These are phyloP conservation scores for Aspergillus affinis DNA, from an alignment of 495 filamentous ascomycete species.

Conservation along the genomic window DNA sequence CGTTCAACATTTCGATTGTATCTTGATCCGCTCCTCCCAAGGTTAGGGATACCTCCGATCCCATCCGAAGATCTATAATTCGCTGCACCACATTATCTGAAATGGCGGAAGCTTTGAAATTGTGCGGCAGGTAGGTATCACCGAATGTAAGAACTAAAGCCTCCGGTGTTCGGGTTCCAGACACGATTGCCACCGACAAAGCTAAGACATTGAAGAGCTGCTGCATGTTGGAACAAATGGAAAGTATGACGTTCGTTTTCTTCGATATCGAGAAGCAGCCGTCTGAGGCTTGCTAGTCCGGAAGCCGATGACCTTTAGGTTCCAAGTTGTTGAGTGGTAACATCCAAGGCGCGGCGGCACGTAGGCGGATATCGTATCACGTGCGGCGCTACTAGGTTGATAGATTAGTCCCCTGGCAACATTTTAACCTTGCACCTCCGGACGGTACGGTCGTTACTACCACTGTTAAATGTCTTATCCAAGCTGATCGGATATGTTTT, in stretches of 20 bases:
- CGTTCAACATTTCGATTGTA: conserved; percentile 47
- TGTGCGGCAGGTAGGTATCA: not conserved
- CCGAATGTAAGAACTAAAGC: not conserved
- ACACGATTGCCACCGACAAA: conserved; percentile 25
- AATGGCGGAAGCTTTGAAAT: conserved; percentile 14
- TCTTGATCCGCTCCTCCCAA: conserved; percentile 46
- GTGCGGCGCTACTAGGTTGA: not conserved
- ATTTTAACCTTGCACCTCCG: too few relatives aligned
- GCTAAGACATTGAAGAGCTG: conserved; percentile 29
- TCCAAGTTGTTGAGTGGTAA: not conserved
- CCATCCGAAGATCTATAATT: conserved; percentile 54
- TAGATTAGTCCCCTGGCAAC: too few relatives aligned
- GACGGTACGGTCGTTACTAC: not conserved
- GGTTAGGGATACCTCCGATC: conserved; percentile 50
- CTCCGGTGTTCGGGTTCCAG: conserved; percentile 8
- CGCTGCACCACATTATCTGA: conserved; percentile 50
- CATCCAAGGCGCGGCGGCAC: not conserved
- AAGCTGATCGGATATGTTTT: conserved; percentile 11
- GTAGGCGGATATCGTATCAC: not conserved
- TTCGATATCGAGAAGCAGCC: not conserved
- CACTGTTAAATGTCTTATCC: conserved; percentile 4
- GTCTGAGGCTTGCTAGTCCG: not conserved
- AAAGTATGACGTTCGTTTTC: not conserved
- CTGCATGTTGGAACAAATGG: conserved; percentile 27
- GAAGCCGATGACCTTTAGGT: not conserved